Evolutionary conservation across 257 asterid species (phyloP).

Genomic region (Rauvolfia tetraphylla): DNA sequence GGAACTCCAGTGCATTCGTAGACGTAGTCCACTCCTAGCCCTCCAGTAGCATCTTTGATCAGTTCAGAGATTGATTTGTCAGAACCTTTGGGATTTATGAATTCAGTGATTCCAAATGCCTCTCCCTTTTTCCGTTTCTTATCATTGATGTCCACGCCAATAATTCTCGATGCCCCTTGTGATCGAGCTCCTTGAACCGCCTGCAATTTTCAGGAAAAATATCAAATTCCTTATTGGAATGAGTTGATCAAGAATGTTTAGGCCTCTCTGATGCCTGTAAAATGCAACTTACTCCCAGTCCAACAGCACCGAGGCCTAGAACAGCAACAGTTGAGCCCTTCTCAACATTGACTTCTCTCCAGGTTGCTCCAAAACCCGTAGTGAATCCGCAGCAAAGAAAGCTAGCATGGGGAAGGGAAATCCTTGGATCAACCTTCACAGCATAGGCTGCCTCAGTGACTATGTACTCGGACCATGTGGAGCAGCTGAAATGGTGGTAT

Average conservation of each 20-base stretch:
- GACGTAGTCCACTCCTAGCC: constrained; percentile 65
- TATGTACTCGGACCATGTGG: constrained; percentile 74
- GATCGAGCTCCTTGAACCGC: constrained; percentile 54
- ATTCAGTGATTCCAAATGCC: constrained; percentile 61
- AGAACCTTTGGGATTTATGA: constrained; percentile 50
- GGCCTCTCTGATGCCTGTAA: too few relatives aligned
- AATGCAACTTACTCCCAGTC: constrained; percentile 63
- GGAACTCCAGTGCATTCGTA: constrained; percentile 74
- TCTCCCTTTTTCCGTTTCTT: constrained; percentile 49
- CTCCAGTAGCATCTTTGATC: constrained; percentile 65
- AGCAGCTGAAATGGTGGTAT: constrained; percentile 61
- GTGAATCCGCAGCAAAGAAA: constrained; percentile 80
- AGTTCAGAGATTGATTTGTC: constrained; percentile 50
- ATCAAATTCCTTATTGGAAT: too few relatives aligned
- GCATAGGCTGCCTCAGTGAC: constrained; percentile 55
- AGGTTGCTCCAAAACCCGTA: constrained; percentile 63
- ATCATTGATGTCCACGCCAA: constrained; percentile 65
- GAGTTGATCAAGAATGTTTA: too few relatives aligned
- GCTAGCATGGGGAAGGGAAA: constrained; percentile 59
- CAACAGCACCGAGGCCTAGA: constrained; percentile 83
- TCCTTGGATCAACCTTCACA: constrained; percentile 53
- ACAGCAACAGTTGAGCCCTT: constrained; percentile 76
- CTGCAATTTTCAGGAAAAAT: constrained; percentile 23
- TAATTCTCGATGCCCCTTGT: constrained; percentile 54
- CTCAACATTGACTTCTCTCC: constrained; percentile 39